Conservation (phyloP, 495 filamentous ascomycete species). For the Penicillium cosmopolitanum region DNA sequence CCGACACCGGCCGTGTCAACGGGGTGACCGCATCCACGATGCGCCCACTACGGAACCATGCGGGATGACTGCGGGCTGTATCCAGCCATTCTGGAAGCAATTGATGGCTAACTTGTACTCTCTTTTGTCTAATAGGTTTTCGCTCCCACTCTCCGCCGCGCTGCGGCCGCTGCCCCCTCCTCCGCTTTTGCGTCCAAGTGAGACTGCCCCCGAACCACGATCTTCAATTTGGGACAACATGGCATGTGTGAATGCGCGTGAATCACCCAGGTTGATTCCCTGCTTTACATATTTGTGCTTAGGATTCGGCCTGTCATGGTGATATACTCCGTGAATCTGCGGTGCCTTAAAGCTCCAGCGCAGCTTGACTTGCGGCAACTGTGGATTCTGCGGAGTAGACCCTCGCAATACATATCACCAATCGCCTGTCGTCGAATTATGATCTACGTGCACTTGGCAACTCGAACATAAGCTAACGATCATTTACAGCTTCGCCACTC, state of each 20-base stretch:
- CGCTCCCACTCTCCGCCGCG: conserved; percentile 48
- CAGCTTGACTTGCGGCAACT: neutral
- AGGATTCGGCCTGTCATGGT: neutral
- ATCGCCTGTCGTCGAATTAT: neutral
- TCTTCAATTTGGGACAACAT: conserved; percentile 4
- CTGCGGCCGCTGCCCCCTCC: conserved; percentile 45
- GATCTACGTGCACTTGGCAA: neutral
- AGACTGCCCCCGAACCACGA: conserved; percentile 28
- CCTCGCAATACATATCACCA: neutral
- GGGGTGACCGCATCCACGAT: conserved; percentile 10
- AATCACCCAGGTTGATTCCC: neutral
- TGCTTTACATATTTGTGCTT: neutral
- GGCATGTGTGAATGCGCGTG: neutral
- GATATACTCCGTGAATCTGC: neutral
- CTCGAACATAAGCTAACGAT: conserved; percentile 12
- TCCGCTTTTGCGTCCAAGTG: conserved; percentile 49
- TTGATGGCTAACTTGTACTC: conserved; percentile 29
- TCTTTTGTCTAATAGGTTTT: conserved; percentile 32
- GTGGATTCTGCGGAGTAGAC: conserved; percentile 1
- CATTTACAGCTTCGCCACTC: conserved; percentile 52
- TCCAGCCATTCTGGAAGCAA: neutral
- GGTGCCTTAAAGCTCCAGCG: neutral
- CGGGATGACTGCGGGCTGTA: conserved; percentile 14
- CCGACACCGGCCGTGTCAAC: neutral
- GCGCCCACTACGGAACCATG: neutral